Base-by-base conservation (phyloP, 345 rosid genomes). In the Hibiscus syriacus region DNA sequence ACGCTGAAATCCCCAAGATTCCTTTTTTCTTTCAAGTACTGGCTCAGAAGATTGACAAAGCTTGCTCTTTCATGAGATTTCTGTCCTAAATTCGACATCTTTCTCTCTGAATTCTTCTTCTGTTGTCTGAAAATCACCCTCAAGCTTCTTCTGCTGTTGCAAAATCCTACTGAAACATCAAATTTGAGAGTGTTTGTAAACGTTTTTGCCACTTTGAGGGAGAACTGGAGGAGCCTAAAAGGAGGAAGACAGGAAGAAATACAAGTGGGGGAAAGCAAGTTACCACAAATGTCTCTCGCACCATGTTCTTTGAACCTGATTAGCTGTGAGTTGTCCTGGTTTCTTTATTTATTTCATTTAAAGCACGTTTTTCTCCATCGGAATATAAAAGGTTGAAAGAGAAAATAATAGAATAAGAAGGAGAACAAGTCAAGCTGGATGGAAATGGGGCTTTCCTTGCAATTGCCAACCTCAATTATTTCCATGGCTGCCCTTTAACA, bases 1-100 rank as follows among this genome's bases (percentile, higher is more conserved):
- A 64, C 70, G 54, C 65, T 69, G 58, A 86, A 72, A 65, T 83
- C 80, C 29, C 85, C 86, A 32, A 77, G 68, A 58, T 74, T 82
- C 32, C 86, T 81, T 62, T 81, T 86, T 70, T 78, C 89, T 79
- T 86, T 90, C 77, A 86, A 77, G 68, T 80, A 85, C 56, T 84
- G 88, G 75, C 95, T 90, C 53, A 90, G 77, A 59, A 79, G 87
- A 71, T 75, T 86, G 73, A 85, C 76, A 66, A 90, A 85, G 53
- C 34, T 85, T 2, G 87, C 75, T 56, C 71, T 84, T 77, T 79
- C 90, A 70, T 73, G 57, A 12, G 79, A 70, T 45, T 60, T 74
- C 20, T 64, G 72, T 49, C 76, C 63, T 19, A 60, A 54, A 62
- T 1, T 70, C 7, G 72, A 68, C 83, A 77, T 80, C 6, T 19